Conservation (phyloP, 2,329 filamentous ascomycete genomes). For the Ceratocystis diversiconidia region DNA sequence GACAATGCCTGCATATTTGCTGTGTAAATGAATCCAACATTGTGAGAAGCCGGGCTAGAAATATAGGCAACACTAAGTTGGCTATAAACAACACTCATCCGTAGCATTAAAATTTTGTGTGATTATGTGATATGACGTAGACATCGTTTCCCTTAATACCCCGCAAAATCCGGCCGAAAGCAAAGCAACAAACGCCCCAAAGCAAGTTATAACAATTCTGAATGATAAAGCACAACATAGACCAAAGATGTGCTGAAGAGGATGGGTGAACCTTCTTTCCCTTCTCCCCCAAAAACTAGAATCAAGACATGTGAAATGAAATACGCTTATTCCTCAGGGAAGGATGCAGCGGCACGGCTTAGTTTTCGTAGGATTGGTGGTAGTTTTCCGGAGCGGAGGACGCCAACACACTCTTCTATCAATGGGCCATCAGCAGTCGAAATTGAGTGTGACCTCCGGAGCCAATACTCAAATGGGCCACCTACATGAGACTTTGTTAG, state of each 20-base stretch:
- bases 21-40: too few relatives aligned
- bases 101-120: not conserved
- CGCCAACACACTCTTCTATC: conserved; percentile 27
- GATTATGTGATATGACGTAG: conserved; percentile 12
- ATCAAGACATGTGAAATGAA: not conserved
- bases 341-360: conserved; percentile 26
- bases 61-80: not conserved
- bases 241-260: conserved; percentile 4
- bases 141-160: not conserved
- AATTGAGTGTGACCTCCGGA: conserved; percentile 29
- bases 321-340: conserved; percentile 21
- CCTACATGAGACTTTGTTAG: conserved; percentile 22
- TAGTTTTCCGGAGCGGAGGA: conserved; percentile 27
- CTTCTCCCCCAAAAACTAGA: not conserved
- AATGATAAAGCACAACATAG: not conserved
- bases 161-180: conserved; percentile 1
- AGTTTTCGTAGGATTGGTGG: conserved; percentile 27
- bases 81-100: not conserved
- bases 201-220: not conserved
- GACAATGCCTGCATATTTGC: too few relatives aligned
- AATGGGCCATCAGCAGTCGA: conserved; percentile 25
- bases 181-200: conserved; percentile 7
- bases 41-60: not conserved
- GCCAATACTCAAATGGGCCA: conserved; percentile 35
- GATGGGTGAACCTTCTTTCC: not conserved